Evolutionary conservation across 139 green algal genomes (phyloP).

Genomic region (Desmodesmus armatus): DNA sequence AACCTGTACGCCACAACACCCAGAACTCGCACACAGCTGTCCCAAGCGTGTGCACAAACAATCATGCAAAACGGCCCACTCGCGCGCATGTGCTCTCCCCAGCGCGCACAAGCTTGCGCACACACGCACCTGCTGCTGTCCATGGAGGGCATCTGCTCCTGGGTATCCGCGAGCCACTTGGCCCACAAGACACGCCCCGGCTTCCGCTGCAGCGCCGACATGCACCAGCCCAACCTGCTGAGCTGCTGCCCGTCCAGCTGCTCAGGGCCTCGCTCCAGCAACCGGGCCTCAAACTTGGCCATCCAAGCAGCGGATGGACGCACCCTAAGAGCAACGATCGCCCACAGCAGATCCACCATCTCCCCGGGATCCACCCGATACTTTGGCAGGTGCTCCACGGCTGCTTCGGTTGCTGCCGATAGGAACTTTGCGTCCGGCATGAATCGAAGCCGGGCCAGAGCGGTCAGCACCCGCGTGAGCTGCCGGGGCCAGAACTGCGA

Average conservation of each 20-base stretch:
- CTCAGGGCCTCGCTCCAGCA: constrained; percentile 15
- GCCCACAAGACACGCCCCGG: constrained; percentile 25
- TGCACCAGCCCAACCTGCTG: constrained; percentile 30
- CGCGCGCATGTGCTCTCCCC: neutral
- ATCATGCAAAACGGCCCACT: neutral
- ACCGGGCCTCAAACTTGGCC: constrained; percentile 5
- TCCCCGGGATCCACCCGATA: neutral
- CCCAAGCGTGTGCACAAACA: neutral
- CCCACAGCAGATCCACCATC: constrained; percentile 41
- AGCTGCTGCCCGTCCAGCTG: constrained; percentile 2
- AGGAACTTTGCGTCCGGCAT: constrained; percentile 16
- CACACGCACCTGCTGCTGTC: constrained; percentile 22
- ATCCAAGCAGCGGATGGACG: constrained; percentile 16
- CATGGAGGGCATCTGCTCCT: constrained; percentile 10
- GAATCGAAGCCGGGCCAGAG: constrained; percentile 32
- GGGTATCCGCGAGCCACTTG: constrained; percentile 9
- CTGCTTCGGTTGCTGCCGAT: neutral
- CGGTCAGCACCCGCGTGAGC: constrained; percentile 1
- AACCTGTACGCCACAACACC: too few relatives aligned
- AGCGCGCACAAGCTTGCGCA: too few relatives aligned
- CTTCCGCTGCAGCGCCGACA: constrained; percentile 33
- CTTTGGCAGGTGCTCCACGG: neutral
- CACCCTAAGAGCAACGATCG: constrained; percentile 4
- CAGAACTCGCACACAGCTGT: too few relatives aligned
- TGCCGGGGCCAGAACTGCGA: neutral